Evolutionary conservation across 129 eudicot species (phyloP).

Genomic region (Gnaphalium uliginosum): DNA sequence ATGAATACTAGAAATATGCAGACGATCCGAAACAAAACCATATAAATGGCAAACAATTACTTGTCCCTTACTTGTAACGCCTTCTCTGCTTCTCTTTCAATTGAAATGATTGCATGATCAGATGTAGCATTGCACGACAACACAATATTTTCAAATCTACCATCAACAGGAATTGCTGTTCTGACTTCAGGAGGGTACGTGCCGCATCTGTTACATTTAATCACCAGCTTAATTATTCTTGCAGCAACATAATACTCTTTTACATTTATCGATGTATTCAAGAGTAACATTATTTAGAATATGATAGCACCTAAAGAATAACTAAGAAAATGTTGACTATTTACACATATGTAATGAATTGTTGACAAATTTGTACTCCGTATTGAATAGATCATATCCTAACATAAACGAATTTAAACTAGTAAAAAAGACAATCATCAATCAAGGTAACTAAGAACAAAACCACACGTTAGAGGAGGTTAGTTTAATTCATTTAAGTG

Average conservation of each 20-base stretch:
- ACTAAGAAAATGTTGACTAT: not conserved
- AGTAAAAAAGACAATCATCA: not conserved
- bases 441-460: not conserved
- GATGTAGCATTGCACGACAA: slow-evolving; percentile 54
- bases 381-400: not conserved
- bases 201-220: slow-evolving; percentile 55
- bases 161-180: slow-evolving; percentile 93
- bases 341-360: not conserved
- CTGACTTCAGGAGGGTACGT: slow-evolving; percentile 84
- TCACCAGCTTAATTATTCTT: not conserved
- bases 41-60: not conserved
- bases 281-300: not conserved
- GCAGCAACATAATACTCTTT: not conserved
- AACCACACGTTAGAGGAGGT: not conserved
- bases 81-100: slow-evolving; percentile 56
- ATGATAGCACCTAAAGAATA: not conserved
- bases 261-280: not conserved
- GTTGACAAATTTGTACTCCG: too few relatives aligned
- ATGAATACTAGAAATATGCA: not conserved
- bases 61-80: slow-evolving; percentile 45
- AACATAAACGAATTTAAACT: not conserved
- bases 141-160: slow-evolving; percentile 82
- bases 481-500: not conserved
- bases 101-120: slow-evolving; percentile 56
- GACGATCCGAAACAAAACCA: not conserved